These are phyloP conservation scores for Manihot esculenta DNA, from an alignment of 441 rosid genomes.

Conservation along the genomic window DNA sequence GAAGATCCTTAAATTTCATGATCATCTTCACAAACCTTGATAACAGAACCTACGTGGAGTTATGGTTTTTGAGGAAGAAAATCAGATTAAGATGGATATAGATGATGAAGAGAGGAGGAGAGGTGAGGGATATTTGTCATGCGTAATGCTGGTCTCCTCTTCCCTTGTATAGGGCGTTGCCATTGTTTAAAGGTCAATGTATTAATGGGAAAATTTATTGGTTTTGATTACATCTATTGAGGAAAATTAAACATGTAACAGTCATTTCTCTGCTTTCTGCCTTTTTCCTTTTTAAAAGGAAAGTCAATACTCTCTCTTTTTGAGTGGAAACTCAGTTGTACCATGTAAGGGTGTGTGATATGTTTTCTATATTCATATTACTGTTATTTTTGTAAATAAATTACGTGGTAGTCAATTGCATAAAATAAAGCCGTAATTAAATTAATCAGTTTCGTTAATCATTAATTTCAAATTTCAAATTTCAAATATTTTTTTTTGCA, in stretches of 20 bases:
- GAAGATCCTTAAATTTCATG: slow-evolving; percentile 13
- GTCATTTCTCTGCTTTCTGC: slow-evolving; percentile 11
- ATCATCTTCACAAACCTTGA: background rate
- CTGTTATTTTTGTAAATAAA: too few species aligned
- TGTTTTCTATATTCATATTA: too few species aligned
- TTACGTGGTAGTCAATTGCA: too few species aligned
- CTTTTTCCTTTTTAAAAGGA: background rate
- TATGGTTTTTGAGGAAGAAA: background rate
- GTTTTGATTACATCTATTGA: slow-evolving; percentile 8
- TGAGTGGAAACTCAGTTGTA: background rate
- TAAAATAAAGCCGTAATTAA: too few species aligned
- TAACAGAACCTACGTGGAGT: too few species aligned
- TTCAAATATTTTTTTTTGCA: too few species aligned
- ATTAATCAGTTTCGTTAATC: too few species aligned
- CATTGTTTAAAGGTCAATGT: slow-evolving; percentile 12
- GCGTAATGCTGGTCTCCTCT: background rate
- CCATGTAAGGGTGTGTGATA: too few species aligned
- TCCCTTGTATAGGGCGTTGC: background rate
- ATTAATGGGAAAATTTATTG: slow-evolving; percentile 2
- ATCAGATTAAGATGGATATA: background rate
- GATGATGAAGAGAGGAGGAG: background rate
- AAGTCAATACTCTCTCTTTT: background rate
- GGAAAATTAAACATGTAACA: slow-evolving; percentile 9
- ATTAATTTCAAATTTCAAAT: too few species aligned
- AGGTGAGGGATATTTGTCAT: background rate